Conservation (phyloP, 345 rosid species). For the Diplotaxis tenuifolia region DNA sequence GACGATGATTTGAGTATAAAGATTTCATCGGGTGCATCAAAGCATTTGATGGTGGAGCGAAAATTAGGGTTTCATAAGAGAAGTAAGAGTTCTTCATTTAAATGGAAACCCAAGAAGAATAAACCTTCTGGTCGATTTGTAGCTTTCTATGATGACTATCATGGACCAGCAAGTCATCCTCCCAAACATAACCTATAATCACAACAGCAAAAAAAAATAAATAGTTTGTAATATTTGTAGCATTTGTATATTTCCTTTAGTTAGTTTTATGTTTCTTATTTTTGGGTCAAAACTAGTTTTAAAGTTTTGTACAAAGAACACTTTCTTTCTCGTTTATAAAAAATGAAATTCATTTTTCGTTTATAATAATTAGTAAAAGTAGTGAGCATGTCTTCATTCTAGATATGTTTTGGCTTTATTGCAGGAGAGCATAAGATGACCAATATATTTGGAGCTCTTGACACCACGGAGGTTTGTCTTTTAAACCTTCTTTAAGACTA, state of each 20-base stretch:
- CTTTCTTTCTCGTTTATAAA: not conserved
- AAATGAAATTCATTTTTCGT: not conserved
- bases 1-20: not conserved
- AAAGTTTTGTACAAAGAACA: constrained; percentile 4
- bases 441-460: constrained; percentile 7
- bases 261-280: not conserved
- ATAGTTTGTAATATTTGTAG: constrained; percentile 9
- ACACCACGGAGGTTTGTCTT: constrained; percentile 29
- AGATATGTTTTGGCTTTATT: constrained; percentile 21
- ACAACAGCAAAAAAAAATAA: not conserved
- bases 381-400: constrained; percentile 14
- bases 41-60: constrained; percentile 7
- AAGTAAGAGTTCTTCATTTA: constrained; percentile 28
- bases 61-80: constrained; percentile 28
- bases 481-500: constrained; percentile 5
- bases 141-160: constrained; percentile 30
- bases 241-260: not conserved
- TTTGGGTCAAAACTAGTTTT: too few relatives aligned
- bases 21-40: not conserved
- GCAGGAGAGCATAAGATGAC: constrained; percentile 15
- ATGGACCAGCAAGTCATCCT: constrained; percentile 33
- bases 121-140: constrained; percentile 21
- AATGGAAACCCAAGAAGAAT: constrained; percentile 29
- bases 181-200: constrained; percentile 29
- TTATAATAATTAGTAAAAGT: constrained; percentile 1